Evolutionary conservation across 768 basidiomycete genomes (phyloP), one percentile per base, ranked within the genome.

Genomic region (Podaxis carcinomalis): DNA sequence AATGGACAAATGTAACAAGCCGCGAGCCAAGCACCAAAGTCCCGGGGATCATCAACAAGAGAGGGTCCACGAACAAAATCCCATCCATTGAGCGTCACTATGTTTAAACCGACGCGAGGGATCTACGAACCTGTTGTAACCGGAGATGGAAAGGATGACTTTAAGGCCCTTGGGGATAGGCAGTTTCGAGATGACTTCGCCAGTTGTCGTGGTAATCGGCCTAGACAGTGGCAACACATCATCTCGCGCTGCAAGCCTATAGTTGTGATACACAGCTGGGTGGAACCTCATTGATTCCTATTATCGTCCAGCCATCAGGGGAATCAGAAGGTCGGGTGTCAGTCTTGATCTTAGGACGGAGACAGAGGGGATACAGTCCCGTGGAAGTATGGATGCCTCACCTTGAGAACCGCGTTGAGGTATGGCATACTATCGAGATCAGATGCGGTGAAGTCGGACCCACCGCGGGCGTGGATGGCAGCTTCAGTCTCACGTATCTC

Each of bases 211-310:
- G 11, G 65, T 75, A 40, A 86, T 77, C 19, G 85, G 82, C 51
- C 72, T 79, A 7, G 79, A 77, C 9, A 90, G 77, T 1, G 88
- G 85, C 27, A 90, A 70, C 40, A 79, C 74, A 59, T 87, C 83
- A 64, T 89, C 86, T 44, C 74, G 69, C 2, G 67, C 68, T 3
- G 86, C 77, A 56, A 78, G 68, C 27, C 80, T 66, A 62, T 66
- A 75, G 27, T 69, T 71, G 54, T 71, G 71, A 55, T 70, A 69
- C 5, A 73, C 70, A 1, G 72, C 74, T n/a, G 79, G 77, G 58
- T 80, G 76, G 57, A 70, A 79, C 46, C 82, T 74, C 62, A 82
- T 67, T 0, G 74, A 72, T 69, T 83, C 82, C 82, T 83, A 49
- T 23, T 52, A 54, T 21, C 16, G 46, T 28, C 59, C 51, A 14